Base-by-base conservation (phyloP, 2,329 filamentous ascomycete genomes). In the Microcyclospora tardicrescens region DNA sequence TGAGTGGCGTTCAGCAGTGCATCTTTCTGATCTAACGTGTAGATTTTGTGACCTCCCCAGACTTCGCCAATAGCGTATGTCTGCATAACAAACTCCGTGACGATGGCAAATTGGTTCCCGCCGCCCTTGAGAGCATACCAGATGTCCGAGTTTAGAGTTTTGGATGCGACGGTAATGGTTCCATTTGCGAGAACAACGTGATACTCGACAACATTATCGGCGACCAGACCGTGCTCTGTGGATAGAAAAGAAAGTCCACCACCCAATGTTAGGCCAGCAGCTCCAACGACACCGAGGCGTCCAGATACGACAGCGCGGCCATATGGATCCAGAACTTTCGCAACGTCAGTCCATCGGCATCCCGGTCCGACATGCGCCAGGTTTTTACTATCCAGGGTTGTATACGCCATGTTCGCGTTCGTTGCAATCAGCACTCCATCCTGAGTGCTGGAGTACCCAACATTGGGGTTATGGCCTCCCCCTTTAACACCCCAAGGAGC, bases 351-450 rank as follows among this genome's bases (percentile, higher is more conserved):
- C 48, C 50, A 54, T 16, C 43, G 40, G 16, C 37, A 43, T 24
- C 51, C 50, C 24, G 50, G 44, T 32, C 51, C 51, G 15, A 54
- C 35, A 29, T 47, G 43, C 13, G 45, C 64, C 9, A 64, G 42
- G 0, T 38, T 41, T 16, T 66, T 46, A 6, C 46, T 33, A 38
- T 61, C 60, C 10, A 72, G 53, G 3, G 49, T 47, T 6, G 52
- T 58, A 5, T 69, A 61, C 8, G 68, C 68, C 42, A 76, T 64
- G 15, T 29, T 36, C 14, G 40, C 37, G n/a, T 37, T 37, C 9
- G 71, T 61, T 11, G 69, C 69, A 43, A 77, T 66, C 11, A 48
- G 47, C 12, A 53, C 42, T 8, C 51, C 51, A 15, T 43, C 28
- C 16, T 44, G 33, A 28, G 49, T 51, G 14, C 49, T 50, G 11